Percentiles rank a stretch among this genome's conserved stretches.
These are phyloP conservation scores for Aspergillus terreus DNA, from an alignment of 2,329 filamentous ascomycete genomes.

Conservation along the genomic window DNA sequence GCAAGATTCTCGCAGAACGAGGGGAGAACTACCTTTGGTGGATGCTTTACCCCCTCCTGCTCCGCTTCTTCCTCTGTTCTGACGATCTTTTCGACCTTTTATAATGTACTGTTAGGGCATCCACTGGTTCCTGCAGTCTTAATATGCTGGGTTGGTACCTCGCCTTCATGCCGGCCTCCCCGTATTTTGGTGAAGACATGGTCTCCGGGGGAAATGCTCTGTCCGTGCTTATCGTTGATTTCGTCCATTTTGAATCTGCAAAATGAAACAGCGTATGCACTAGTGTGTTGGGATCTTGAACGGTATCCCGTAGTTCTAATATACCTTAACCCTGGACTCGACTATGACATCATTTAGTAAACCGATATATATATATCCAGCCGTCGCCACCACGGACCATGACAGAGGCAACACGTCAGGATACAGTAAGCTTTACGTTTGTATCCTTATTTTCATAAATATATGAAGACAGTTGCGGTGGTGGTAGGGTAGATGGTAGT, in stretches of 20 bases:
- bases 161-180: constrained; percentile 2
- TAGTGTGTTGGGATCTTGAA: too few species aligned
- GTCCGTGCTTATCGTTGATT: constrained; percentile 3
- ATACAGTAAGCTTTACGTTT: too few species aligned
- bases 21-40: neutral
- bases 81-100: constrained; percentile 1
- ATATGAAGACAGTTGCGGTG: too few species aligned
- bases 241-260: constrained; percentile 10
- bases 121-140: neutral
- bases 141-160: neutral
- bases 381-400: too few species aligned
- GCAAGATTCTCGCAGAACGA: neutral
- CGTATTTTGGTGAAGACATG: constrained; percentile 5
- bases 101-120: neutral
- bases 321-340: too few species aligned
- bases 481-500: too few species aligned
- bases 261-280: too few species aligned
- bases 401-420: too few species aligned
- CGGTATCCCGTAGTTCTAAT: too few species aligned
- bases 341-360: too few species aligned
- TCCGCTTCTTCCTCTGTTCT: neutral
- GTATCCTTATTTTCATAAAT: too few species aligned
- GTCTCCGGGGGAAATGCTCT: constrained; percentile 1
- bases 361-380: too few species aligned
- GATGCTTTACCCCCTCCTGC: constrained; percentile 2